Conservation (phyloP, 768 basidiomycete species). For the Tricholoma furcatifolium region DNA sequence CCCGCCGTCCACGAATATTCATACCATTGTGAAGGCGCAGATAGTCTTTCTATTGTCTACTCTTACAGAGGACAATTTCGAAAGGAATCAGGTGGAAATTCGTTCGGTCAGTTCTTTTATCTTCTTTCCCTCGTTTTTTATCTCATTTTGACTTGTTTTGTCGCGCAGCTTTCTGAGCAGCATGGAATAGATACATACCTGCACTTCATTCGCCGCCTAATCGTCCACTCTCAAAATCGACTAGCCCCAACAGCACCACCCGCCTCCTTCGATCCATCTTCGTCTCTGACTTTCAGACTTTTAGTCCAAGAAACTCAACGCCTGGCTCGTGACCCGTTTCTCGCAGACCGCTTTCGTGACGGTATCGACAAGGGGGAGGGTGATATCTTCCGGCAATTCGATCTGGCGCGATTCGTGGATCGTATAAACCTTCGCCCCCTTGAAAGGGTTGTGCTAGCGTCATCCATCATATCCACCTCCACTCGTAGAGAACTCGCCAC, state of each 20-base stretch:
- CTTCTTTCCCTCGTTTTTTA: conserved; percentile 13
- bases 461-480: conserved; percentile 67
- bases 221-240: conserved; percentile 80
- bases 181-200: conserved; percentile 97
- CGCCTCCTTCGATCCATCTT: conserved; percentile 70
- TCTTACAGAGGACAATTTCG: conserved; percentile 95
- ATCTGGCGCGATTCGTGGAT: conserved; percentile 80
- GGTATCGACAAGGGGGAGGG: conserved; percentile 88
- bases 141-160: conserved; percentile 12
- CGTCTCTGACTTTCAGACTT: conserved; percentile 78
- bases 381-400: conserved; percentile 79
- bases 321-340: conserved; percentile 85
- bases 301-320: conserved; percentile 87
- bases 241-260: conserved; percentile 58
- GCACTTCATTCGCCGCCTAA: conserved; percentile 95
- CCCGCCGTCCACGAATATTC: conserved; percentile 81
- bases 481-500: conserved; percentile 53
- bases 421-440: conserved; percentile 78
- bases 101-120: conserved; percentile 68
- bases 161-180: conserved; percentile 84
- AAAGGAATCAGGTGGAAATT: conserved; percentile 91
- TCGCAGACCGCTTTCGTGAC: conserved; percentile 88
- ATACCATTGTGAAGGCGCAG: conserved; percentile 94
- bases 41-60: conserved; percentile 97
- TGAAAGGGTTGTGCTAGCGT: conserved; percentile 75